These are phyloP conservation scores for Ascochyta viciae-villosae DNA, from an alignment of 2,329 filamentous ascomycete genomes.

Conservation along the genomic window DNA sequence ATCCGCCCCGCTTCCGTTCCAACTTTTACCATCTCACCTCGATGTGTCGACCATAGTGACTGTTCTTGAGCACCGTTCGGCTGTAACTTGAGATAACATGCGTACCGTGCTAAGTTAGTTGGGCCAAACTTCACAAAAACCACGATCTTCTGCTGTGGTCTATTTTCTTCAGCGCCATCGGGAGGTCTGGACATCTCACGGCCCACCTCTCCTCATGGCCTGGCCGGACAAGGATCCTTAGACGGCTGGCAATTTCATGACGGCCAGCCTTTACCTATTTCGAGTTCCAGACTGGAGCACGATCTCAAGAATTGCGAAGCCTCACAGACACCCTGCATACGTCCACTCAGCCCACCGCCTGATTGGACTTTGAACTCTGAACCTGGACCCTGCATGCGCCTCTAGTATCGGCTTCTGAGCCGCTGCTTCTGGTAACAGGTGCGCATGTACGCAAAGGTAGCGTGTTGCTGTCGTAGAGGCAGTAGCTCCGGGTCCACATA, in stretches of 20 bases:
- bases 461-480: background rate
- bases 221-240: background rate
- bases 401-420: background rate
- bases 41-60: background rate
- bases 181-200: background rate
- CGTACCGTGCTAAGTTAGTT: too few relatives aligned
- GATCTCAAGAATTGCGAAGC: background rate
- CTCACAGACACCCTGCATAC: conserved; percentile 1
- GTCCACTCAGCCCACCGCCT: background rate
- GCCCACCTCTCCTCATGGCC: background rate
- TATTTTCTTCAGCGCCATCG: background rate
- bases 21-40: background rate
- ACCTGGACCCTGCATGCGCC: conserved; percentile 6
- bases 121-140: too few relatives aligned
- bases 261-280: background rate
- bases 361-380: conserved; percentile 2
- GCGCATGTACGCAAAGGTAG: conserved; percentile 3
- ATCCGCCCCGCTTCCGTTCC: background rate
- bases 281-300: background rate
- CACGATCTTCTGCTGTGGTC: too few relatives aligned
- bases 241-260: conserved; percentile 6
- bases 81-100: too few relatives aligned
- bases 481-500: conserved; percentile 6
- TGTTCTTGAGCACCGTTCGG: background rate
- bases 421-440: conserved; percentile 3